phyloP scores from a whole-genome alignment of 1,139 yeast species.

The Blastobotrys buckinghamii region DNA sequence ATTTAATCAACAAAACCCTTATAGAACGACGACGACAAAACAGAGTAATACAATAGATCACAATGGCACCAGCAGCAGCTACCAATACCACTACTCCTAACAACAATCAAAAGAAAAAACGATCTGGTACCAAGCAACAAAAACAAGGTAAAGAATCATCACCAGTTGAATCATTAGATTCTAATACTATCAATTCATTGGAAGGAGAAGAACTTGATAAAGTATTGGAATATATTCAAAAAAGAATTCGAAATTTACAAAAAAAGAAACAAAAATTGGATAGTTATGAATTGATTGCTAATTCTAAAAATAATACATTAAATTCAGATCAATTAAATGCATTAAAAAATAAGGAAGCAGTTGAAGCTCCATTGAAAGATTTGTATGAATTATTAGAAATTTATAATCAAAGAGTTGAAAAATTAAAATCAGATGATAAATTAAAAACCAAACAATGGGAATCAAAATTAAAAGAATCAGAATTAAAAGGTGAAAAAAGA shows the following conservation, averaged over 20 bases:
- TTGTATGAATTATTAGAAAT: constrained; percentile 29
- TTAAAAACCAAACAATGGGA: constrained; percentile 14
- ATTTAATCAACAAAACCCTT: too few species aligned
- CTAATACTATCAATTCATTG: neutral
- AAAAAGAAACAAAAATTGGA: constrained; percentile 35
- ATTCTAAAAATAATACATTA: constrained; percentile 22
- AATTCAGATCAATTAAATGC: constrained; percentile 36
- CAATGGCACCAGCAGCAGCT: too few species aligned
- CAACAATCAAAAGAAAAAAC: too few species aligned
- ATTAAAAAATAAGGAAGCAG: constrained; percentile 31
- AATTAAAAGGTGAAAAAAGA: constrained; percentile 18
- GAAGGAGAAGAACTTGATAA: constrained; percentile 19
- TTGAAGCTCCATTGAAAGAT: constrained; percentile 35
- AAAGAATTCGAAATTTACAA: constrained; percentile 34
- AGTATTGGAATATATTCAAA: constrained; percentile 29
- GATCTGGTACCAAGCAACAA: too few species aligned
- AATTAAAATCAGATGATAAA: constrained; percentile 14
- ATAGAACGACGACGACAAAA: too few species aligned
- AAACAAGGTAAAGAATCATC: neutral
- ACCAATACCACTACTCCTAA: too few species aligned
- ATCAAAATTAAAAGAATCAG: constrained; percentile 18
- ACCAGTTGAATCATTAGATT: neutral
- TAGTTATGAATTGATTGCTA: constrained; percentile 30
- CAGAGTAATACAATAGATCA: too few species aligned
- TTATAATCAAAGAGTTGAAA: constrained; percentile 20